Percentiles rank a stretch among this genome's conserved stretches.
Conservation (phyloP, 208 protist species). For the Vickermania spadyakhi region DNA sequence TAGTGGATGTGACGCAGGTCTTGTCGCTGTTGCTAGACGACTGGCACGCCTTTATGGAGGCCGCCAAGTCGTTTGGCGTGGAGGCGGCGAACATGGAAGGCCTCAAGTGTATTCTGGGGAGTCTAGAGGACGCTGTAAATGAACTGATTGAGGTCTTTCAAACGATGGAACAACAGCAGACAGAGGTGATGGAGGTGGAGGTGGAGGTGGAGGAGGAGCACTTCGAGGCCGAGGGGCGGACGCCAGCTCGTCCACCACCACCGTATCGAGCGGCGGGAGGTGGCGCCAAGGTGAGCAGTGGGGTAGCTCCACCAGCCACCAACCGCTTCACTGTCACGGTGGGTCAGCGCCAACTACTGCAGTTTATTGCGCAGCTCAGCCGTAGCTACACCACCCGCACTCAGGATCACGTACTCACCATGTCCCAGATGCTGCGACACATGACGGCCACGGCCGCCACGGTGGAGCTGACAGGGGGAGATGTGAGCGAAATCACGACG, state of each 20-base stretch:
- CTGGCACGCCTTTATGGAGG: conserved; percentile 18
- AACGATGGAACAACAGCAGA: conserved; percentile 8
- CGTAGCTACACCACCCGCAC: conserved; percentile 34
- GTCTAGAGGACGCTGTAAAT: conserved; percentile 18
- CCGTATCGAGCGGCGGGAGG: neutral
- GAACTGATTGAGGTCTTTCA: neutral
- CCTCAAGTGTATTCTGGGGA: conserved; percentile 15
- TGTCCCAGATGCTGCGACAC: conserved; percentile 19
- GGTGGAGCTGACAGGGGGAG: neutral
- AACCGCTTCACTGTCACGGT: neutral
- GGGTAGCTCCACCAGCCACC: neutral
- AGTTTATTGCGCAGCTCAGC: conserved; percentile 25
- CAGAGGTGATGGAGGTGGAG: too few species aligned
- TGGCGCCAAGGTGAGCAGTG: neutral
- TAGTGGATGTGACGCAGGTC: conserved; percentile 18
- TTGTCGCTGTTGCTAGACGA: conserved; percentile 31
- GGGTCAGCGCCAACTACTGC: conserved; percentile 15
- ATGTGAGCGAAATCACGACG: neutral
- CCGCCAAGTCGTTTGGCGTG: conserved; percentile 20
- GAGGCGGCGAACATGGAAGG: conserved; percentile 22
- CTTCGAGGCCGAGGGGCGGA: neutral
- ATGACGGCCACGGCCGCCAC: conserved; percentile 18
- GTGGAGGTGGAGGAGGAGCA: too few species aligned
- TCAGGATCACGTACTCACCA: conserved; percentile 31
- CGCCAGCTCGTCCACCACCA: neutral